Evolutionary conservation across 257 asterid genomes (phyloP).

Genomic region (Anisodus tanguticus): DNA sequence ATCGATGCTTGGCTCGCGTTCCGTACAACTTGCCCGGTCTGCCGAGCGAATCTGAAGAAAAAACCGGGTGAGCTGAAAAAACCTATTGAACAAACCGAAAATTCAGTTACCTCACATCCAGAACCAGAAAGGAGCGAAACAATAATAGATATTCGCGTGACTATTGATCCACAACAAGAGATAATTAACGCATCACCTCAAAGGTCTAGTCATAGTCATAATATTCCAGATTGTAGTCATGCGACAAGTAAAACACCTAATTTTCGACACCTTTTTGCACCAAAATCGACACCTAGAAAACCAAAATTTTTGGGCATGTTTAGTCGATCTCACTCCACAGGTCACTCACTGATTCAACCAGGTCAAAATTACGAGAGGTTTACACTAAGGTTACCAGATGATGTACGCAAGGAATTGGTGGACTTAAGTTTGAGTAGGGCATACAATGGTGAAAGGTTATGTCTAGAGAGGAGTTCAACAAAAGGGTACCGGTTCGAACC

Average conservation of each 20-base stretch:
- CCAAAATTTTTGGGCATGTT: slow-evolving; percentile 11
- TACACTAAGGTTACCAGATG: slow-evolving; percentile 45
- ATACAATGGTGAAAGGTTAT: slow-evolving; percentile 31
- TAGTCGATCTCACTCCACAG: slow-evolving; percentile 42
- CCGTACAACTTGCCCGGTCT: slow-evolving; percentile 62
- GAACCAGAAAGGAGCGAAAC: background rate
- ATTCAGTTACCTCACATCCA: background rate
- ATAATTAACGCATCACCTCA: background rate
- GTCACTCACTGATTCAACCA: slow-evolving; percentile 42
- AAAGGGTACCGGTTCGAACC: slow-evolving; percentile 36
- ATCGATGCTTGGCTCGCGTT: slow-evolving; percentile 58
- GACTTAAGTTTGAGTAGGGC: slow-evolving; percentile 35
- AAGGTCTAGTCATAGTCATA: background rate
- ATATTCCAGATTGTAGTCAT: background rate
- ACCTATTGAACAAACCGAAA: background rate
- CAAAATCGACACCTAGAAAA: slow-evolving; percentile 22
- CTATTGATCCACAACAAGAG: background rate
- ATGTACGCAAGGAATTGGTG: slow-evolving; percentile 33
- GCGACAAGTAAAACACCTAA: background rate
- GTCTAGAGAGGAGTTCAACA: slow-evolving; percentile 36
- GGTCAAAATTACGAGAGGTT: slow-evolving; percentile 41
- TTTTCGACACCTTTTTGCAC: background rate
- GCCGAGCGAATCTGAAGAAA: slow-evolving; percentile 50
- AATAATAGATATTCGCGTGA: background rate
- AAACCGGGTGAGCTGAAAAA: background rate